Evolutionary conservation across 2,329 filamentous ascomycete species (phyloP).

Genomic region (Elsinoe necatrix): DNA sequence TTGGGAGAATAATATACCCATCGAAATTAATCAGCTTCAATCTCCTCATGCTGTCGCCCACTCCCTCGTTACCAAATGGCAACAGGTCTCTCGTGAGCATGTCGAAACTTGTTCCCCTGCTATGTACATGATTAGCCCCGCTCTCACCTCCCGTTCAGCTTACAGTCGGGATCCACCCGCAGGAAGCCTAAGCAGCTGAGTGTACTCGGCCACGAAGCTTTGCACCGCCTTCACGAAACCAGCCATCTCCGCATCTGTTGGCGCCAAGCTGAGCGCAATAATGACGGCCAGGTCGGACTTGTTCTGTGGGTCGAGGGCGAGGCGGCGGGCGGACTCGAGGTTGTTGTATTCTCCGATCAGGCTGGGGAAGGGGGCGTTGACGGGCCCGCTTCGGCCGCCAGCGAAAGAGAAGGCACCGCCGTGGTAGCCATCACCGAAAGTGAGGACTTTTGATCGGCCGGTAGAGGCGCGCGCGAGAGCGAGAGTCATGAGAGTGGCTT

Average conservation of each 20-base stretch:
- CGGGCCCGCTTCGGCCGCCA: slow-evolving; percentile 27
- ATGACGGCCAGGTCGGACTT: slow-evolving; percentile 50
- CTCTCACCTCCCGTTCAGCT: neutral
- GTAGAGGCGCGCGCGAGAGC: slow-evolving; percentile 45
- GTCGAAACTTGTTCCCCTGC: neutral
- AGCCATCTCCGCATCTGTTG: slow-evolving; percentile 28
- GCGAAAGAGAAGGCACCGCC: slow-evolving; percentile 42
- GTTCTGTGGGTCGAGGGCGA: slow-evolving; percentile 15
- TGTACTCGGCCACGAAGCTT: neutral
- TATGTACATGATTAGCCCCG: neutral
- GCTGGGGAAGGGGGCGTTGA: slow-evolving; percentile 45
- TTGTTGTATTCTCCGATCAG: slow-evolving; percentile 57
- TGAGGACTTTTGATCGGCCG: slow-evolving; percentile 40
- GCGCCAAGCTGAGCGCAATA: slow-evolving; percentile 30
- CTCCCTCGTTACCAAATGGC: neutral
- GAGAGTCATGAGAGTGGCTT: slow-evolving; percentile 54
- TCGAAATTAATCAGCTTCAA: neutral
- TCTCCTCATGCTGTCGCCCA: neutral
- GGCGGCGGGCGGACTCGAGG: slow-evolving; percentile 36
- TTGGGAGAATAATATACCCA: slow-evolving; percentile 4
- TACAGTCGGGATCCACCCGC: neutral
- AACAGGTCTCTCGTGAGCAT: neutral
- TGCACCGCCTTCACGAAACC: slow-evolving; percentile 24
- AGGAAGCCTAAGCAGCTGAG: neutral
- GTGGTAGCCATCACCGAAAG: slow-evolving; percentile 47